A percentile compares a stretch with the other conserved stretches of the same genome.
Conservation (phyloP, 1,284 basidiomycete species). For the Cutaneotrichosporon arboriforme region DNA sequence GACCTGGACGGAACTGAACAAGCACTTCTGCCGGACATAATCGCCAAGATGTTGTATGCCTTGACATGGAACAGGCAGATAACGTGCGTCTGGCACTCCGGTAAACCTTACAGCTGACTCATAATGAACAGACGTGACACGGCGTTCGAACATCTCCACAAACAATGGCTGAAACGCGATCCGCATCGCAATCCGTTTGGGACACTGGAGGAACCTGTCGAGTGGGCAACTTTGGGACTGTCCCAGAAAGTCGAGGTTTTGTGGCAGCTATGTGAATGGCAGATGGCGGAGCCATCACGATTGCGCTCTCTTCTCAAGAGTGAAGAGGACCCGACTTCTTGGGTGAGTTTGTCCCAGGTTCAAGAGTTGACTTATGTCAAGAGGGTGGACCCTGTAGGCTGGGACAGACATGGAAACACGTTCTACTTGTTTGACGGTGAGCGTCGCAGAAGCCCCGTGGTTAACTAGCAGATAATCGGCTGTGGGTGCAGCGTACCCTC, state of each 20-base stretch:
- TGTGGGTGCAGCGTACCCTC: constrained; percentile 53
- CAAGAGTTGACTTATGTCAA: constrained; percentile 13
- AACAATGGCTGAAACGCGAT: constrained; percentile 43
- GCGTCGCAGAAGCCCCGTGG: constrained; percentile 3
- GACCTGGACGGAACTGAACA: constrained; percentile 51
- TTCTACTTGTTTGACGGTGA: constrained; percentile 55
- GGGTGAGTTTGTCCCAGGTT: constrained; percentile 38
- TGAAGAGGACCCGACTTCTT: constrained; percentile 51
- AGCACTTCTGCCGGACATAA: constrained; percentile 48
- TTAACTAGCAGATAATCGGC: constrained; percentile 49
- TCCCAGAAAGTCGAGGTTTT: constrained; percentile 50
- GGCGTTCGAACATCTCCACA: constrained; percentile 42
- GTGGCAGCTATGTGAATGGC: constrained; percentile 55
- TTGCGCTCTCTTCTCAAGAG: constrained; percentile 51
- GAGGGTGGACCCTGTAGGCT: constrained; percentile 54
- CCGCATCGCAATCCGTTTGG: constrained; percentile 40
- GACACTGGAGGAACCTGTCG: constrained; percentile 38
- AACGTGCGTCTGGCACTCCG: no score
- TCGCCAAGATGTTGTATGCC: constrained; percentile 50
- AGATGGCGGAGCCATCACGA: constrained; percentile 51
- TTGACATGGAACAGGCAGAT: constrained; percentile 52
- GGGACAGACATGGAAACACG: constrained; percentile 52
- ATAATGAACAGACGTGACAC: constrained; percentile 45
- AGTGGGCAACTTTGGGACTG: constrained; percentile 51
- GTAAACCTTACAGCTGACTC: no score